Conservation (phyloP, 2,329 filamentous ascomycete genomes). For the Stagonosporopsis chrysanthemi region DNA sequence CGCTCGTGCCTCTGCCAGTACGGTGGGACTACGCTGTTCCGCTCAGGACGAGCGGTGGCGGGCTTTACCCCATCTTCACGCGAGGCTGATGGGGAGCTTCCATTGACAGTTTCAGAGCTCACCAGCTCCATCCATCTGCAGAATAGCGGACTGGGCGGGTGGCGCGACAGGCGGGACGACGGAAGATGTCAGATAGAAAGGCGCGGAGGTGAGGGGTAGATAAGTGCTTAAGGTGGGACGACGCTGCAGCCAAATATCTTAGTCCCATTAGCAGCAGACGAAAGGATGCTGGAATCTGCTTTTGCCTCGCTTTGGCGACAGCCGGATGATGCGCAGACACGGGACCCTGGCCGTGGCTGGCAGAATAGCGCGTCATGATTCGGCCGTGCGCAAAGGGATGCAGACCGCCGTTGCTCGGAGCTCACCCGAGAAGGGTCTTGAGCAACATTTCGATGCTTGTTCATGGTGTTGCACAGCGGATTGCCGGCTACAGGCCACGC, state of each 20-base stretch:
- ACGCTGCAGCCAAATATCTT: slow-evolving; percentile 25
- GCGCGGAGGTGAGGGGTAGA: slow-evolving; percentile 29
- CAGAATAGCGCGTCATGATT: slow-evolving; percentile 12
- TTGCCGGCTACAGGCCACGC: slow-evolving; percentile 10
- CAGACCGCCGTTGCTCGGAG: slow-evolving; percentile 13
- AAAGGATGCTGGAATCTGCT: slow-evolving; percentile 18
- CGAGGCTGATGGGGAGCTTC: slow-evolving; percentile 34
- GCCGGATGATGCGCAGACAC: slow-evolving; percentile 22
- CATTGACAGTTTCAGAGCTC: slow-evolving; percentile 39
- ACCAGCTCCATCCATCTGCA: slow-evolving; percentile 53
- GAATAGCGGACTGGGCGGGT: slow-evolving; percentile 32
- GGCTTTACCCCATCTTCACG: slow-evolving; percentile 28
- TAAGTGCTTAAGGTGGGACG: slow-evolving; percentile 23
- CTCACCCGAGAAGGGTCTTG: slow-evolving; percentile 16
- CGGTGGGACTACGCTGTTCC: slow-evolving; percentile 52
- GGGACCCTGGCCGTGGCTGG: slow-evolving; percentile 16
- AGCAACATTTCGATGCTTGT: slow-evolving; percentile 11
- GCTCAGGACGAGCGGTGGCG: slow-evolving; percentile 36
- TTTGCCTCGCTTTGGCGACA: slow-evolving; percentile 21
- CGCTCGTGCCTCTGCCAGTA: slow-evolving; percentile 57
- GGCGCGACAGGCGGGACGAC: slow-evolving; percentile 29
- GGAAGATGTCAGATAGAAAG: slow-evolving; percentile 22
- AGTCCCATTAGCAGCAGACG: slow-evolving; percentile 24
- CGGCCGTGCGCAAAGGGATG: not conserved
- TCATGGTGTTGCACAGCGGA: slow-evolving; percentile 10